Conservation (phyloP, 257 asterid genomes). For the Scutellaria baicalensis region DNA sequence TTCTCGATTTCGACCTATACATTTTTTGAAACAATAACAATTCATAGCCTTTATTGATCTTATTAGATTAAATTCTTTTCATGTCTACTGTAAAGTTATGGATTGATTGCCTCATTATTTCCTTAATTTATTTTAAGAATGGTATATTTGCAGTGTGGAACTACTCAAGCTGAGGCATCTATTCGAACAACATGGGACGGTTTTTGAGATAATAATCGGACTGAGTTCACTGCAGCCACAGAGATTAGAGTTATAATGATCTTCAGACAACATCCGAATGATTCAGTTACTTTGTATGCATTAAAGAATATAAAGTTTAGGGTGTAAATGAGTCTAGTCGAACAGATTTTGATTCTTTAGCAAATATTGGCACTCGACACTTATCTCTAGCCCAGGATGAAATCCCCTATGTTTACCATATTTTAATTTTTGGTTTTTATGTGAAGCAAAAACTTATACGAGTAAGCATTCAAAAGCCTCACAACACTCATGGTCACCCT, state of each 20-base stretch:
- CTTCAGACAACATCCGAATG: background rate
- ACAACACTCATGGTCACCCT: constrained; percentile 1
- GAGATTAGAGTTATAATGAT: background rate
- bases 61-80: too few species aligned
- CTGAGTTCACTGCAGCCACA: background rate
- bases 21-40: background rate
- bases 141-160: constrained; percentile 25
- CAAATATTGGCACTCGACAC: background rate
- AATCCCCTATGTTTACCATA: background rate
- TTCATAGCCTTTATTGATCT: too few species aligned
- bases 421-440: background rate
- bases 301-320: background rate
- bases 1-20: background rate
- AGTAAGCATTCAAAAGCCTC: constrained; percentile 7
- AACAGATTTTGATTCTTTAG: background rate
- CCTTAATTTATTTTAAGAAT: background rate
- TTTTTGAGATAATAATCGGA: background rate
- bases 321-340: background rate
- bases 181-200: background rate
- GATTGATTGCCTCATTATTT: too few species aligned
- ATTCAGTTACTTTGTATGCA: too few species aligned
- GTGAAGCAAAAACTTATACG: background rate
- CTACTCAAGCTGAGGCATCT: constrained; percentile 13
- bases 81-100: too few species aligned
- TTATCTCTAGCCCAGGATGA: background rate